A percentile compares a stretch with the other conserved stretches of the same genome.
These are phyloP conservation scores for Entomophthora muscae DNA, from an alignment of 371 early-diverging fungal genomes.

Conservation along the genomic window DNA sequence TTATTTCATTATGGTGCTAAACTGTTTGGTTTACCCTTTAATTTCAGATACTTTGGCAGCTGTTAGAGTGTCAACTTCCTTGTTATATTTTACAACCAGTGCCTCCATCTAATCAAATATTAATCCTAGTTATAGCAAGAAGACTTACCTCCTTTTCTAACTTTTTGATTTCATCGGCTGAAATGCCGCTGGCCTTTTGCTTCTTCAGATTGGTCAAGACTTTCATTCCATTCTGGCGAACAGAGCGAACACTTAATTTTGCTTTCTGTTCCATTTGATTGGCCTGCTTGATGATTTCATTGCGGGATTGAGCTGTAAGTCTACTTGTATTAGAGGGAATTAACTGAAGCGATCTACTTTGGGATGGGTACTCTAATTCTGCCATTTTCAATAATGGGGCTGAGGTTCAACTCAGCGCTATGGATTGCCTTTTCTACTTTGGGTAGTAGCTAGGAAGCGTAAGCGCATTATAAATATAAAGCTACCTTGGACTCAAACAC, in stretches of 20 bases:
- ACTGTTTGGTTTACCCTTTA: not conserved
- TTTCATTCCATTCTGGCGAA: conserved; percentile 6
- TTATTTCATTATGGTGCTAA: no score
- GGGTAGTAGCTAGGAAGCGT: conserved; percentile 26
- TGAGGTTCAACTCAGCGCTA: conserved; percentile 57
- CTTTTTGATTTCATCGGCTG: conserved; percentile 1
- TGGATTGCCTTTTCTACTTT: conserved; percentile 70
- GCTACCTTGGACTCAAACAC: conserved; percentile 55
- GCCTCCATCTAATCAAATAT: not conserved
- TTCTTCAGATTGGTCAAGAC: not conserved
- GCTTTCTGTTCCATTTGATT: not conserved
- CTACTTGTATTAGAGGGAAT: not conserved
- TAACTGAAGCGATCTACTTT: conserved; percentile 27
- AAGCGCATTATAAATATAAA: not conserved
- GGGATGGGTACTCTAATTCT: conserved; percentile 69
- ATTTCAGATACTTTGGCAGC: not conserved
- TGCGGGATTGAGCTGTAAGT: not conserved
- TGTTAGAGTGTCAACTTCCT: not conserved
- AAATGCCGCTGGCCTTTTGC: conserved; percentile 1
- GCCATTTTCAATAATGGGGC: conserved; percentile 54
- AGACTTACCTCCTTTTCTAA: conserved; percentile 6
- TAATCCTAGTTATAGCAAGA: not conserved
- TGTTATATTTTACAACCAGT: not conserved
- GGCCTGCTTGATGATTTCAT: not conserved
- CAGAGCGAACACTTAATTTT: not conserved